Percentiles rank a stretch among this genome's conserved stretches.
Evolutionary conservation across 371 early-diverging fungal genomes (phyloP).

Genomic region (Choanephora cucurbitarum): DNA sequence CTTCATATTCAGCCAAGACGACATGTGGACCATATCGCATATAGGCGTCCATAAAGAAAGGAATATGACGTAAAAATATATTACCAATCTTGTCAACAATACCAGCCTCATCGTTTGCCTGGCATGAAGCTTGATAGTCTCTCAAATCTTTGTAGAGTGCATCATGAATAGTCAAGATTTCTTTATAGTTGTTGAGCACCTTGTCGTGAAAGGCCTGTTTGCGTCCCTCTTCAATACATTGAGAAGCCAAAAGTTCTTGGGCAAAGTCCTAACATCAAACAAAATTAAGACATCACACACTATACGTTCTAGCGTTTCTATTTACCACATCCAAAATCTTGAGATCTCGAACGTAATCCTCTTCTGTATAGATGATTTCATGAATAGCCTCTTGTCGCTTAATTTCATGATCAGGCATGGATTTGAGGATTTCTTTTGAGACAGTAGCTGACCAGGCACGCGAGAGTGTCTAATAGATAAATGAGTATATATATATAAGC

Average conservation of each 20-base stretch:
- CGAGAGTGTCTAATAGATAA: conserved; percentile 33
- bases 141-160: conserved; percentile 71
- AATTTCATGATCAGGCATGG: conserved; percentile 75
- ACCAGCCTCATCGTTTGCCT: conserved; percentile 49
- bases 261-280: conserved; percentile 33
- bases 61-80: conserved; percentile 73
- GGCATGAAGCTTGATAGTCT: conserved; percentile 63
- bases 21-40: conserved; percentile 88
- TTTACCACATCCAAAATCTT: conserved; percentile 44
- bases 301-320: not conserved
- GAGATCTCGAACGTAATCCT: conserved; percentile 86
- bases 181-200: conserved; percentile 82
- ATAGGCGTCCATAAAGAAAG: conserved; percentile 71
- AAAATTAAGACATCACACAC: no score
- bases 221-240: conserved; percentile 58
- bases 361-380: conserved; percentile 90
- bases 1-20: conserved; percentile 75
- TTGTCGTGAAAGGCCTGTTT: conserved; percentile 70
- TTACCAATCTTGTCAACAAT: conserved; percentile 85
- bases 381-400: conserved; percentile 92
- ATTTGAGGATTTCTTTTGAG: conserved; percentile 72
- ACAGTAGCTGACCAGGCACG: conserved; percentile 74
- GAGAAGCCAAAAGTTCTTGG: conserved; percentile 33
- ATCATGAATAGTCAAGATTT: conserved; percentile 72
- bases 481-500: not conserved